phyloP scores from a whole-genome alignment of 179 eudicot genomes.

The Dionaea muscipula region DNA sequence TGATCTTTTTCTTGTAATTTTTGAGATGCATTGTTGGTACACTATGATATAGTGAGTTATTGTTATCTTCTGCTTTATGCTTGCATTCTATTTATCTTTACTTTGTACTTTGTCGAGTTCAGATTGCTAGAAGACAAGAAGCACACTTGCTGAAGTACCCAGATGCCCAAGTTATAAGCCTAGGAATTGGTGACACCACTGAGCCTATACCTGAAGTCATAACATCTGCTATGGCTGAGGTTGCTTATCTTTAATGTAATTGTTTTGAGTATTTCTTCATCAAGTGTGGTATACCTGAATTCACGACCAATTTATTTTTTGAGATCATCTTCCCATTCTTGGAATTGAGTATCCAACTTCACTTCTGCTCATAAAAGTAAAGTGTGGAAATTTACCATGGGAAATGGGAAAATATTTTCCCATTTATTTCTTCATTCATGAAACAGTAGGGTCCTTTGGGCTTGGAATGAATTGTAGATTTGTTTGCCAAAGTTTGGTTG shows the following conservation, averaged over 20 bases:
- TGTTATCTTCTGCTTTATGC: background rate
- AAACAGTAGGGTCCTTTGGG: no score
- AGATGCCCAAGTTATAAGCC: conserved; percentile 90
- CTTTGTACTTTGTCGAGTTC: conserved; percentile 4
- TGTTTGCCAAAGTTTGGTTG: background rate
- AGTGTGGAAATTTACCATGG: no score
- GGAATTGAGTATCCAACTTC: no score
- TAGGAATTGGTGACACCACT: conserved; percentile 93
- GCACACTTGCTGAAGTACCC: conserved; percentile 78
- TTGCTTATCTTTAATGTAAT: conserved; percentile 8
- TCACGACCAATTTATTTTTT: no score
- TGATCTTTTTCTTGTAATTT: no score
- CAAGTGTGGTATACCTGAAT: background rate
- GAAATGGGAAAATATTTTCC: no score
- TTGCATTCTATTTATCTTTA: background rate
- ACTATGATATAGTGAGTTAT: background rate
- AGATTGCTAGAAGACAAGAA: conserved; percentile 70
- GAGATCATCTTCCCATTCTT: background rate
- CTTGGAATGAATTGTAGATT: background rate
- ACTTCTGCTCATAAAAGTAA: no score
- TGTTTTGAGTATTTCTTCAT: background rate
- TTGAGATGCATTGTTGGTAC: no score
- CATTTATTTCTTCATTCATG: no score
- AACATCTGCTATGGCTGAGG: conserved; percentile 90
- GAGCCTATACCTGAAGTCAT: conserved; percentile 91